These are phyloP conservation scores for Saussurea involucrata DNA, from an alignment of 129 eudicot species.

Conservation along the genomic window DNA sequence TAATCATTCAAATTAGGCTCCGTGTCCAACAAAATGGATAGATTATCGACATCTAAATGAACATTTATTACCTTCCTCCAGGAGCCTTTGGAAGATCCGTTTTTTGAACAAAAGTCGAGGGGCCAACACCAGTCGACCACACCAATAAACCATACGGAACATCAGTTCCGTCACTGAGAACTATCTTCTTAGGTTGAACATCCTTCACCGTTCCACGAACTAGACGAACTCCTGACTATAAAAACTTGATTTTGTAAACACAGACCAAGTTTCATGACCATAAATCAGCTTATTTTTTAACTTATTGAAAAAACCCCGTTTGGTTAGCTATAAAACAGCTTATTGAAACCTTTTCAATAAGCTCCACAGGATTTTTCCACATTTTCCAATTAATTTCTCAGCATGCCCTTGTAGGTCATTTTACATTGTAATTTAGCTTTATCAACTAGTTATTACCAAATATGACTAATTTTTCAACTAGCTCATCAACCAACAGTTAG, in stretches of 20 bases:
- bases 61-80: conserved; percentile 67
- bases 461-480: background rate
- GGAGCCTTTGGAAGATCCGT: conserved; percentile 80
- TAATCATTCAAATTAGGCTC: background rate
- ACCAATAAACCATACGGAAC: conserved; percentile 92
- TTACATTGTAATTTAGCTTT: background rate
- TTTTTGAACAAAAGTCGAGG: conserved; percentile 67
- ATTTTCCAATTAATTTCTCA: background rate
- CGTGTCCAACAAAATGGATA: background rate
- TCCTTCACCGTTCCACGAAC: conserved; percentile 94
- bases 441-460: background rate
- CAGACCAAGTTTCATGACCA: background rate
- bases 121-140: conserved; percentile 99
- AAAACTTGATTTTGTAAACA: conserved; percentile 16
- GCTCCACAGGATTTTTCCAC: background rate
- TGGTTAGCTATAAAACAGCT: background rate
- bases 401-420: background rate
- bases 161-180: conserved; percentile 75
- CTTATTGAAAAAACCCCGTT: background rate
- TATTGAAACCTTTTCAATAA: no score
- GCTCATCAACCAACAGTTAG: no score
- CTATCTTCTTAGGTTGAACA: conserved; percentile 70
- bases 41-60: background rate
- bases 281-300: background rate
- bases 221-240: conserved; percentile 90